Conservation (phyloP, 441 rosid species). For the Manihot esculenta region DNA sequence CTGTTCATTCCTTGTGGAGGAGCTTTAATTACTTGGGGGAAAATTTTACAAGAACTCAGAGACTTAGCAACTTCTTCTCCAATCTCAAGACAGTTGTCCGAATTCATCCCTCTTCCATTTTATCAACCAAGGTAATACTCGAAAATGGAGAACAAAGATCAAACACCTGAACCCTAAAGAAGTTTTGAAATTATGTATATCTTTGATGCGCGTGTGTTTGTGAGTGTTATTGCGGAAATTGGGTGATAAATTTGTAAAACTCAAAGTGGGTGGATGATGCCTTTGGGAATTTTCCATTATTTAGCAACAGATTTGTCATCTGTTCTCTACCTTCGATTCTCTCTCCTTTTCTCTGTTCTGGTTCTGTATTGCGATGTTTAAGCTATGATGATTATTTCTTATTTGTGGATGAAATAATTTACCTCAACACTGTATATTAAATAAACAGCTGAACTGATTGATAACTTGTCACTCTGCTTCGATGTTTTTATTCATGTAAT, state of each 20-base stretch:
- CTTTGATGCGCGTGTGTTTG: background rate
- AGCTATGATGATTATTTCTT: background rate
- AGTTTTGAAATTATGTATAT: background rate
- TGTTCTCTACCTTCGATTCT: too few species aligned
- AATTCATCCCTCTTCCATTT: conserved; percentile 18
- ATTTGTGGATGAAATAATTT: background rate
- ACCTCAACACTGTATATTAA: too few species aligned
- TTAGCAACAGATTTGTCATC: background rate
- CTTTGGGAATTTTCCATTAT: background rate
- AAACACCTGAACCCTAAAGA: background rate
- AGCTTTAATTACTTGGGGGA: conserved; percentile 30
- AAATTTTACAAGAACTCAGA: conserved; percentile 26
- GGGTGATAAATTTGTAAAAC: background rate
- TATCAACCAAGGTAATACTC: conserved; percentile 31
- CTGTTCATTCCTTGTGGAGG: conserved; percentile 38
- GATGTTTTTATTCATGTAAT: too few species aligned
- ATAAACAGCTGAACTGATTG: too few species aligned
- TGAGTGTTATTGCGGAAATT: too few species aligned
- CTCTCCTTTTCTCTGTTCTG: too few species aligned
- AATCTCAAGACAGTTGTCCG: conserved; percentile 21
- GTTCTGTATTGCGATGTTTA: too few species aligned
- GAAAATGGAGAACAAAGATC: background rate
- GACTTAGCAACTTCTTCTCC: conserved; percentile 20
- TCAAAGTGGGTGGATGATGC: background rate
- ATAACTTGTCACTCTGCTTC: too few species aligned